Evolutionary conservation across 169 alveolate species (phyloP).

Genomic region (Eimeria praecox): DNA sequence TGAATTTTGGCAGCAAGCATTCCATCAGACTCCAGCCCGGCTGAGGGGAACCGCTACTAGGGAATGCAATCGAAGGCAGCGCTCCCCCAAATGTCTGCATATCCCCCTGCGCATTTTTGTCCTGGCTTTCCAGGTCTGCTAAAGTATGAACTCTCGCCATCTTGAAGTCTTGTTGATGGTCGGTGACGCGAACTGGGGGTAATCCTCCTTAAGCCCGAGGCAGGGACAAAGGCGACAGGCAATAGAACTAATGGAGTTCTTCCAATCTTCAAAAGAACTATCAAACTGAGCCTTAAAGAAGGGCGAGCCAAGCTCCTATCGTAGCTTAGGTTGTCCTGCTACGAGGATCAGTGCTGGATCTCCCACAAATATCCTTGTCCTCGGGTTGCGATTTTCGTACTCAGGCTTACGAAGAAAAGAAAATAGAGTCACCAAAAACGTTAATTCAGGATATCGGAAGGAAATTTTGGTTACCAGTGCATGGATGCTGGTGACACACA

Average conservation of each 20-base stretch:
- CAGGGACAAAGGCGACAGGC: neutral
- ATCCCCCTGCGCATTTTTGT: neutral
- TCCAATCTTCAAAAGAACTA: neutral
- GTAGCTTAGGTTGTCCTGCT: neutral
- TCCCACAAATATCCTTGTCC: neutral
- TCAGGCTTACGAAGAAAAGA: neutral
- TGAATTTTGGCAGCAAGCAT: constrained; percentile 22
- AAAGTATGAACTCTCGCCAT: constrained; percentile 42
- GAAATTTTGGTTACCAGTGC: neutral
- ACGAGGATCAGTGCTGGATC: neutral
- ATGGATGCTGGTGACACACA: neutral
- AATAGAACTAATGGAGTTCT: neutral
- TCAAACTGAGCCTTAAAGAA: neutral
- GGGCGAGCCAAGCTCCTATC: neutral
- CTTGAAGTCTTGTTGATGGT: too few relatives aligned
- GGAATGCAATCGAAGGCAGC: neutral
- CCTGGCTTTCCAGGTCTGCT: constrained; percentile 46
- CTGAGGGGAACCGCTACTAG: neutral
- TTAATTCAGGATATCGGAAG: neutral
- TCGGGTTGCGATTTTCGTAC: neutral
- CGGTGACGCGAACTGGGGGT: too few relatives aligned
- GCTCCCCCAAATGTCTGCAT: neutral
- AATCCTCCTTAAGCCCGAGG: neutral
- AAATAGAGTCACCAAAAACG: neutral
- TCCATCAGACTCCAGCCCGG: neutral